Conservation (phyloP, 768 basidiomycete genomes). For the Leucosporidium scottii region DNA sequence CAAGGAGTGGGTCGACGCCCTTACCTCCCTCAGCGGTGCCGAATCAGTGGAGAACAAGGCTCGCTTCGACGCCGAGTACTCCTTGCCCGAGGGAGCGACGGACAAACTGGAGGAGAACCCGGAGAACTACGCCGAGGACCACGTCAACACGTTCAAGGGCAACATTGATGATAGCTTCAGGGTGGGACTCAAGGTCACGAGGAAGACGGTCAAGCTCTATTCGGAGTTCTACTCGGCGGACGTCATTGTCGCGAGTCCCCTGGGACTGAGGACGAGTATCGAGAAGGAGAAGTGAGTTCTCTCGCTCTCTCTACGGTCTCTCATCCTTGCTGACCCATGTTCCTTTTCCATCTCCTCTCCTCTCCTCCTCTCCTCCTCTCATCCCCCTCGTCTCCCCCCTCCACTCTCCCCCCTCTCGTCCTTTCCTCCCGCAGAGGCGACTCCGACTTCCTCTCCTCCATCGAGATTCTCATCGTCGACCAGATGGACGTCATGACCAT, state of each 20-base stretch:
- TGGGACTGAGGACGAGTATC: slow-evolving; percentile 81
- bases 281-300: slow-evolving; percentile 81
- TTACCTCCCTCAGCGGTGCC: slow-evolving; percentile 49
- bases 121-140: slow-evolving; percentile 73
- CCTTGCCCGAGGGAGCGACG: slow-evolving; percentile 64
- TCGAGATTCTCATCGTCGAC: slow-evolving; percentile 84
- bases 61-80: slow-evolving; percentile 75
- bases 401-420: no score
- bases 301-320: neutral
- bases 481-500: slow-evolving; percentile 86
- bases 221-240: slow-evolving; percentile 85
- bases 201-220: slow-evolving; percentile 86
- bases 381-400: neutral
- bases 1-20: slow-evolving; percentile 71
- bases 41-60: slow-evolving; percentile 59
- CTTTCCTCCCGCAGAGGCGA: slow-evolving; percentile 48
- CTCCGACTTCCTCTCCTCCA: slow-evolving; percentile 84
- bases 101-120: slow-evolving; percentile 69
- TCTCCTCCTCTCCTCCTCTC: neutral
- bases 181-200: slow-evolving; percentile 83
- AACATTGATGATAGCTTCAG: slow-evolving; percentile 94
- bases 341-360: neutral
- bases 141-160: slow-evolving; percentile 89
- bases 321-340: neutral
- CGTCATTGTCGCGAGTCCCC: slow-evolving; percentile 83